These are phyloP conservation scores for Debaryomyces robertsiae DNA, from an alignment of 1,139 yeast genomes.

Conservation along the genomic window DNA sequence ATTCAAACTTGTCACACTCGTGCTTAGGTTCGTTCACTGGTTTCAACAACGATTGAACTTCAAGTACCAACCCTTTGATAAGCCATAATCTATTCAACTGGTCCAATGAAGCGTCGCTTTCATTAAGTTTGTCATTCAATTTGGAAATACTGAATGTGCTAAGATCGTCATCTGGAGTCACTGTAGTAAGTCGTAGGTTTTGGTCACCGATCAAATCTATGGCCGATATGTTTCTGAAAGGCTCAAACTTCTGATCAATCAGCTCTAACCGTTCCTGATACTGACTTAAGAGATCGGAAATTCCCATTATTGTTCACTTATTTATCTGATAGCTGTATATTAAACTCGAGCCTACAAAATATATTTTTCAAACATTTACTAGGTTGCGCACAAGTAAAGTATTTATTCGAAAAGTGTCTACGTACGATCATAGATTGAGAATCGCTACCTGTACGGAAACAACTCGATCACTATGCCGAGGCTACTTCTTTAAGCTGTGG, in stretches of 20 bases:
- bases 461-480: no score
- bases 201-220: slow-evolving; percentile 22
- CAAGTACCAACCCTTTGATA: slow-evolving; percentile 24
- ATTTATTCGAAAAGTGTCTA: no score
- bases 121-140: slow-evolving; percentile 23
- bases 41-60: slow-evolving; percentile 20
- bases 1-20: slow-evolving; percentile 19
- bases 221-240: slow-evolving; percentile 15
- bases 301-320: slow-evolving; percentile 9
- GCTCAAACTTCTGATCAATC: slow-evolving; percentile 4
- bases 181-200: slow-evolving; percentile 9
- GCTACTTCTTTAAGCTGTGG: no score
- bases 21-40: slow-evolving; percentile 13
- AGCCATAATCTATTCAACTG: slow-evolving; percentile 28
- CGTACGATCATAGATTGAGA: no score
- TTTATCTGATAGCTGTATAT: no score
- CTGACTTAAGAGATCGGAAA: slow-evolving; percentile 10
- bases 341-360: no score
- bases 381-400: no score
- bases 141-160: slow-evolving; percentile 19
- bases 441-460: no score
- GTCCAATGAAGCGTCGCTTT: slow-evolving; percentile 18
- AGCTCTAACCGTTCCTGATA: slow-evolving; percentile 11
- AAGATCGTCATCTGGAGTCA: slow-evolving; percentile 11
- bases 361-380: no score